Base-by-base conservation (phyloP, 495 filamentous ascomycete genomes). In the Cairneyella variabilis region DNA sequence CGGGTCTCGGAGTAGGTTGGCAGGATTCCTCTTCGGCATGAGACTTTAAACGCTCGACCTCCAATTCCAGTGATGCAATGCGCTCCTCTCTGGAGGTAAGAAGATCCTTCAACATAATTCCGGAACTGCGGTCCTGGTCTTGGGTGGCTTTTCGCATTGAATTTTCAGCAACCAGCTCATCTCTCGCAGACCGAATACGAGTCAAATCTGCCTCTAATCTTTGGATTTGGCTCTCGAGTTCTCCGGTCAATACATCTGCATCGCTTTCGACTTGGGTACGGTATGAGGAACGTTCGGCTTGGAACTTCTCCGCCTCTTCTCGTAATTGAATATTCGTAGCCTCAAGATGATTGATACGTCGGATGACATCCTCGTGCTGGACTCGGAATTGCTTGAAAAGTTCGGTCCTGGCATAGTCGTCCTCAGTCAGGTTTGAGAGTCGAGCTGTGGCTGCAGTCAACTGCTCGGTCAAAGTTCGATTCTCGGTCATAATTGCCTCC, bases 341-440 rank as follows among this genome's bases (percentile, higher is more conserved):
- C 68, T 97, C 91, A 63, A 97, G 70, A 62, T 95, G 80, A 64
- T 97, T 97, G 65, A 96, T 82, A 8, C 90, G 83, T 62, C 87
- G 89, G 48, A 96, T 88, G 16, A 95, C 82, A 64, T 97, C 95
- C 54, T 97, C 91, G 60, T 95, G 86, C 59, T 95, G 89, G 23
- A 80, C 81, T 69, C 90, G 95, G 53, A 97, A 77, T 54, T 84
- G 79, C 66, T 96, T 96, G 76, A 97, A 97, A 9, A 95, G 76
- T 59, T 97, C 89, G 30, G 90, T 96, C 47, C 87, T 80, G 37
- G 89, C 84, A 66, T 95, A 97, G 61, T 98, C 93, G 48, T 98
- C 93, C 61, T 98, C 92, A 0, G 87, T 85, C 34, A 93, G 73
- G 51, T 80, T 84, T 2, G 88, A 81, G 38, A 72, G 64, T 50